These are phyloP conservation scores for Inonotus hispidus DNA, from an alignment of 1,284 basidiomycete genomes.

Conservation along the genomic window DNA sequence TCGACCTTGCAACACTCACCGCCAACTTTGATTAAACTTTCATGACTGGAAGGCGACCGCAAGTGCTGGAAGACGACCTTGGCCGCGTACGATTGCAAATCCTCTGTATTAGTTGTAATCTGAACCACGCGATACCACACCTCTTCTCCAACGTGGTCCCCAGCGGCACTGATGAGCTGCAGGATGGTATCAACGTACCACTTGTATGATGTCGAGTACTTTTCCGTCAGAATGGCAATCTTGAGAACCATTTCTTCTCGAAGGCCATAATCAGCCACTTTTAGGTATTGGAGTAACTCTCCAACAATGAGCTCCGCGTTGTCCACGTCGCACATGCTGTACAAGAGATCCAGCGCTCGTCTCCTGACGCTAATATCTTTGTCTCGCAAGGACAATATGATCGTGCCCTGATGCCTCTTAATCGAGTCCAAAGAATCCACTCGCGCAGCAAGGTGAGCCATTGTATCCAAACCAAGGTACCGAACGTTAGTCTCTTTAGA, in stretches of 20 bases:
- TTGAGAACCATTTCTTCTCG: conserved; percentile 99
- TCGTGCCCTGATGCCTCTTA: conserved; percentile 94
- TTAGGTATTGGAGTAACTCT: conserved; percentile 89
- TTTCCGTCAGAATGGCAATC: conserved; percentile 96
- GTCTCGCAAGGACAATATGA: conserved; percentile 91
- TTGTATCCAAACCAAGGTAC: conserved; percentile 95
- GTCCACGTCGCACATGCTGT: conserved; percentile 97
- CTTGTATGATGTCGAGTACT: conserved; percentile 92
- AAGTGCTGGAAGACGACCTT: conserved; percentile 92
- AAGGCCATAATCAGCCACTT: conserved; percentile 92
- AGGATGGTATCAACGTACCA: conserved; percentile 98
- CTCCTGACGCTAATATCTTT: conserved; percentile 96
- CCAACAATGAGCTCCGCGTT: conserved; percentile 95
- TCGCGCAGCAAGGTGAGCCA: conserved; percentile 95
- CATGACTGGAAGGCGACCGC: conserved; percentile 85
- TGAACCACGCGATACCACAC: conserved; percentile 99
- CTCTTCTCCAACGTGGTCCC: conserved; percentile 97
- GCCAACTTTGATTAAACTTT: conserved; percentile 96
- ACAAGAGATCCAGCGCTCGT: conserved; percentile 90
- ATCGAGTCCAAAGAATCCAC: conserved; percentile 87
- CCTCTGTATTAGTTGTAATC: conserved; percentile 97
- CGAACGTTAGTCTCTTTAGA: conserved; percentile 98
- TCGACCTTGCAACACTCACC: conserved; percentile 42
- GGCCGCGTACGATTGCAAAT: conserved; percentile 92
- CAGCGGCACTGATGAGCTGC: conserved; percentile 92